A percentile compares a stretch with the other conserved stretches of the same genome.
phyloP scores from a whole-genome alignment of 2,329 filamentous ascomycete genomes.

The Helicocarpus griseus region DNA sequence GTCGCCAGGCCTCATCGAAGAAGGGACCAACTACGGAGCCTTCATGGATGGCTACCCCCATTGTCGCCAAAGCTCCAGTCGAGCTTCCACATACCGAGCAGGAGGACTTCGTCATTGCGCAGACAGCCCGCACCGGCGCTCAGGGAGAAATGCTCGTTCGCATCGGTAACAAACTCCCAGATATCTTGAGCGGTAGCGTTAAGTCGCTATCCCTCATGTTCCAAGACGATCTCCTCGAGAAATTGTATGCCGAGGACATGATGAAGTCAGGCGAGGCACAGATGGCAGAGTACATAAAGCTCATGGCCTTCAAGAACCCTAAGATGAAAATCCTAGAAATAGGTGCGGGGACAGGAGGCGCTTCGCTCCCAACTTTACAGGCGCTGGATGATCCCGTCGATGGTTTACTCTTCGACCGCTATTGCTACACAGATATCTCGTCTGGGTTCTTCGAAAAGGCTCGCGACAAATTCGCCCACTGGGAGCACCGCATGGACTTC shows the following conservation, averaged over 20 bases:
- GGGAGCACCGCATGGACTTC: slow-evolving; percentile 20
- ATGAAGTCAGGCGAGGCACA: too few relatives aligned
- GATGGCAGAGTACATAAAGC: too few relatives aligned
- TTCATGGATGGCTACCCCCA: too few relatives aligned
- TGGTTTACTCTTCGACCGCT: slow-evolving; percentile 21
- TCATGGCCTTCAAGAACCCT: slow-evolving; percentile 13
- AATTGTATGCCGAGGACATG: too few relatives aligned
- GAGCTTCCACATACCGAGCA: too few relatives aligned
- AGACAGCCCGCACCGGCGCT: too few relatives aligned
- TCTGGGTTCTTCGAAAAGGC: slow-evolving; percentile 33
- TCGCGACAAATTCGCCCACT: slow-evolving; percentile 16
- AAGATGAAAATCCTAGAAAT: slow-evolving; percentile 2
- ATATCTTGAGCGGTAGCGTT: slow-evolving; percentile 16
- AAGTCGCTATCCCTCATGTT: slow-evolving; percentile 22
- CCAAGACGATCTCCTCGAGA: slow-evolving; percentile 19
- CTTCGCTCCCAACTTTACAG: not conserved
- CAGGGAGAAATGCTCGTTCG: not conserved
- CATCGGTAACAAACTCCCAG: slow-evolving; percentile 14
- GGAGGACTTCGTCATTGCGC: too few relatives aligned
- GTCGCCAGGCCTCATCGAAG: too few relatives aligned
- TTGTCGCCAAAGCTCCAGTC: too few relatives aligned
- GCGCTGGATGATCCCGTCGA: not conserved
- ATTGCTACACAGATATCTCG: slow-evolving; percentile 40
- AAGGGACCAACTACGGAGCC: too few relatives aligned
- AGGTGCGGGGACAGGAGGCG: not conserved